Evolutionary conservation across 345 rosid species (phyloP).

Genomic region (Ceriops zippeliana): DNA sequence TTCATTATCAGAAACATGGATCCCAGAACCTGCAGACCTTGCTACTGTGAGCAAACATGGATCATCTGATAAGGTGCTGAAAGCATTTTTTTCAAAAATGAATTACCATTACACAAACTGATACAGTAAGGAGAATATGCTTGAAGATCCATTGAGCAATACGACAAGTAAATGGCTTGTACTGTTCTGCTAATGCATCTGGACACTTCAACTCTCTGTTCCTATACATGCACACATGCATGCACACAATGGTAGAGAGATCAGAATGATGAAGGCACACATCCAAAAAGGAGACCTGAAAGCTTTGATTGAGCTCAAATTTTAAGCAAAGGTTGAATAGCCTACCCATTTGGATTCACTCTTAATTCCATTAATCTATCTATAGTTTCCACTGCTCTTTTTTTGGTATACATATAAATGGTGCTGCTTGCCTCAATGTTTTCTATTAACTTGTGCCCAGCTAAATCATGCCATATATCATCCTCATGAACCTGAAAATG

Average conservation of each 20-base stretch:
- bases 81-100: conserved; percentile 24
- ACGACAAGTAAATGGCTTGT: conserved; percentile 62
- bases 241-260: conserved; percentile 1
- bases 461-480: conserved; percentile 57
- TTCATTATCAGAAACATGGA: conserved; percentile 40
- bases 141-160: conserved; percentile 54
- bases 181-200: conserved; percentile 47
- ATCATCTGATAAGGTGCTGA: conserved; percentile 37
- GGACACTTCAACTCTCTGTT: conserved; percentile 74
- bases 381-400: conserved; percentile 46
- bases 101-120: conserved; percentile 56
- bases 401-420: conserved; percentile 40
- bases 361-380: conserved; percentile 45
- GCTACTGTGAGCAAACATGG: conserved; percentile 51
- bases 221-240: conserved; percentile 27
- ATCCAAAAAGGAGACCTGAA: neutral
- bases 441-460: conserved; percentile 31
- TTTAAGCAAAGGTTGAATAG: conserved; percentile 5
- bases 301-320: neutral
- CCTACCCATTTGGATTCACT: conserved; percentile 57
- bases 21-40: conserved; percentile 63
- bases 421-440: conserved; percentile 39
- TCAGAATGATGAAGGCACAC: conserved; percentile 12
- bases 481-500: conserved; percentile 52
- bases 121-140: conserved; percentile 38